Base-by-base conservation (phyloP, 1,284 basidiomycete genomes). In the Ganoderma lingzhi region DNA sequence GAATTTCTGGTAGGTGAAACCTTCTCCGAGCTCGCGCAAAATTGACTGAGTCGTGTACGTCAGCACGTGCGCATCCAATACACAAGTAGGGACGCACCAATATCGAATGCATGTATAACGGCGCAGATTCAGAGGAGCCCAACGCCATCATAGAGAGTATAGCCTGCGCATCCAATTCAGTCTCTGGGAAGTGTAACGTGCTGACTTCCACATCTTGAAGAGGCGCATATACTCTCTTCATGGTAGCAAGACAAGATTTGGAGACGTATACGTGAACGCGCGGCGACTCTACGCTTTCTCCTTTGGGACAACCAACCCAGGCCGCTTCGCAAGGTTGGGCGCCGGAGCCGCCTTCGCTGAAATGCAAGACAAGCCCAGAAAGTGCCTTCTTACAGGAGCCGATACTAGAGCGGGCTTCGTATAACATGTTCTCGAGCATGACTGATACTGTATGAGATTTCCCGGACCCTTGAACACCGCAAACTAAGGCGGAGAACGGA, bases 401-500 rank as follows among this genome's bases (percentile, higher is more conserved):
- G 44, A 88, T 84, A 0, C 83, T 75, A 2, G 81, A 73, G 64
- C 84, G 84, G 17, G 81, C 78, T 0, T 87, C 74, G 28, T 93
- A 86, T 15, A 92, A 81, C 88, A 92, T 90, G 64, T 83, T 88
- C 75, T 93, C 92, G 0, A 93, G 77, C 3, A 93, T 80, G 0
- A 90, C 84, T 0, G 90, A 87, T 0, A 92, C 86, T 0, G 89
- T 92, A 64, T 93, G 92, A 0, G 90, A 92, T 74, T 93, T 93
- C 17, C 91, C 91, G 0, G 90, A 89, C 0, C 91, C 88, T 84
- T 80, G 77, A 6, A 81, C 76, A 6, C 78, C 78, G 62, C 76
- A 81, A 30, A 79, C 80, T 15, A 80, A 67, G 1, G 79, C 77
- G 6, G 81, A 82, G 69, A 82, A 78, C 0, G 82, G 81, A 0